phyloP scores from a whole-genome alignment of 2,329 filamentous ascomycete genomes.

The Aureobasidium sp. region DNA sequence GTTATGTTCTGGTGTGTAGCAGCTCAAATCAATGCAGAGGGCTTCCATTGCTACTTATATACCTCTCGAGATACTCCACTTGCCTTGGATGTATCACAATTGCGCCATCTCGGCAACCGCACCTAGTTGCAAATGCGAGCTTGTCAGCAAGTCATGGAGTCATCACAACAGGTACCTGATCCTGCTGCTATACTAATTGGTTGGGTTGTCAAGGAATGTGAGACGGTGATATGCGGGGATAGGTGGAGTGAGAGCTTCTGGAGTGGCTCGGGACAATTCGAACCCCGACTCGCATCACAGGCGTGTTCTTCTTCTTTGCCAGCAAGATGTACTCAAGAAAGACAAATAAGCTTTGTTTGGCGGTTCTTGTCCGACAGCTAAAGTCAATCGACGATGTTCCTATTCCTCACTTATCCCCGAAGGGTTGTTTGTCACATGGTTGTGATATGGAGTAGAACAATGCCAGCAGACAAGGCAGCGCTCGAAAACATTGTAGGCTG shows the following conservation, averaged over 20 bases:
- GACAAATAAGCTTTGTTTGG: background rate
- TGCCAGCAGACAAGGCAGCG: no score
- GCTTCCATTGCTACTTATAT: background rate
- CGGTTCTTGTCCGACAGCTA: background rate
- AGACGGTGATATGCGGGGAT: background rate
- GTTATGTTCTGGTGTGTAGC: background rate
- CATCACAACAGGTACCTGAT: background rate
- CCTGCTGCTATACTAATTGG: background rate
- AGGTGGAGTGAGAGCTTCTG: background rate
- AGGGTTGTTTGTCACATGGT: no score
- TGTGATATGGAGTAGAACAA: no score
- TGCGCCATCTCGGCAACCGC: background rate
- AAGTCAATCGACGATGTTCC: background rate
- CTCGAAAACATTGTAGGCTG: no score
- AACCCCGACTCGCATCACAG: background rate
- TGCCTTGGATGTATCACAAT: background rate
- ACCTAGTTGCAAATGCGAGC: background rate
- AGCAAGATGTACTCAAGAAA: background rate
- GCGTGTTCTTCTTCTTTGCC: background rate
- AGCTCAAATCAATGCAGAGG: background rate
- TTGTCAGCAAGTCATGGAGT: background rate
- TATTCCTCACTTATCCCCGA: no score
- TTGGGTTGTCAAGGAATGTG: background rate
- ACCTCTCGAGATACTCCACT: background rate
- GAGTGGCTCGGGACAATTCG: background rate